Percentiles rank a stretch among this genome's conserved stretches.
Conservation (phyloP, 192 early-diverging fungal genomes). For the Backusella psychrophila region DNA sequence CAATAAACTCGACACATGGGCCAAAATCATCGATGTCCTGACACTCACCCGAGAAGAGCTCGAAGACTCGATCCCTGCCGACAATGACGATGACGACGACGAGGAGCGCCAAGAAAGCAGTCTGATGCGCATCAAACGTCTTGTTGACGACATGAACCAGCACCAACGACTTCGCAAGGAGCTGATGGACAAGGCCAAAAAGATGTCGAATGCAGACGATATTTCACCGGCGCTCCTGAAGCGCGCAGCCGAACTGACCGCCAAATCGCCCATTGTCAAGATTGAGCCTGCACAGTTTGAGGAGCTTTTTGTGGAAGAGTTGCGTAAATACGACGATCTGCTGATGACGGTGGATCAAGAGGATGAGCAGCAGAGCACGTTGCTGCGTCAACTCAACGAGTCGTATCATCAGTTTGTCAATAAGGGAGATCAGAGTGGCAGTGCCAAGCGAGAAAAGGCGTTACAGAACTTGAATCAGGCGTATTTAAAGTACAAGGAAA, state of each 20-base stretch:
- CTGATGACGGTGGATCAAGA: conserved; percentile 54
- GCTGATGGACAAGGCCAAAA: conserved; percentile 65
- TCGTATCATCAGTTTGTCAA: conserved; percentile 67
- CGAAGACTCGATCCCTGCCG: conserved; percentile 30
- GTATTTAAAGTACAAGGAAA: conserved; percentile 72
- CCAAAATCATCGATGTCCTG: conserved; percentile 57
- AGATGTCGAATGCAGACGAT: conserved; percentile 71
- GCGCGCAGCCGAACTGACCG: conserved; percentile 62
- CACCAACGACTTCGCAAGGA: conserved; percentile 35
- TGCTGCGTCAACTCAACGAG: conserved; percentile 57
- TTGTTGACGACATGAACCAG: conserved; percentile 20
- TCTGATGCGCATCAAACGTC: conserved; percentile 12
- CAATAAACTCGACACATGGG: conserved; percentile 58
- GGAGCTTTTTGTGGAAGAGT: conserved; percentile 65
- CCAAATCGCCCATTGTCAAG: conserved; percentile 60
- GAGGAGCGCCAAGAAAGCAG: background rate
- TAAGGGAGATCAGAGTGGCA: conserved; percentile 52
- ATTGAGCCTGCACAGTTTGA: conserved; percentile 79
- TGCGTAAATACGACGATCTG: conserved; percentile 73
- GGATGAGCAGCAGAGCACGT: conserved; percentile 57
- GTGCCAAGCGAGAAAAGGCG: conserved; percentile 72
- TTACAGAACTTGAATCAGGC: conserved; percentile 75
- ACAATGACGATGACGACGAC: background rate
- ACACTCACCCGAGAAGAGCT: conserved; percentile 32
- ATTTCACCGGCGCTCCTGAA: conserved; percentile 68